Evolutionary conservation across 2,329 filamentous ascomycete species (phyloP), one percentile per base, ranked within the genome.

Genomic region (Fusarium sororula): DNA sequence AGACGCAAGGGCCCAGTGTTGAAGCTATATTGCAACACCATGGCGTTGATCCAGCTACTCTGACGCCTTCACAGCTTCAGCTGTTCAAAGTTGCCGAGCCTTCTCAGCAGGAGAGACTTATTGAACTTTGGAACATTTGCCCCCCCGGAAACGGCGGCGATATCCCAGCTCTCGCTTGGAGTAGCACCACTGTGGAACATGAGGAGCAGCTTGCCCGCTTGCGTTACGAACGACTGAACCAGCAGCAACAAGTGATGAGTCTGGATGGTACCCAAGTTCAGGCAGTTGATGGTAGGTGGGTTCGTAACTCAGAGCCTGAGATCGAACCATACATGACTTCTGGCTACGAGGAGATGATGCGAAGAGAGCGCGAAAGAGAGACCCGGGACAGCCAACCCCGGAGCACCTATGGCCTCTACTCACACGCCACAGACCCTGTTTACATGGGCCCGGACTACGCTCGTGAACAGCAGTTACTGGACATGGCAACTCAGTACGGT

Each of bases 91-190:
- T 91, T 70, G 94, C 94, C 59, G 91, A 93, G 65, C 85, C 89
- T 30, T 87, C 91, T 48, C 94, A 97, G 81, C 90, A 92, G 78
- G 84, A 91, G 65, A 90, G 94, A 28, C 87, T 98, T 22, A 86
- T 97, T 44, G 92, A 97, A 81, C 90, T 97, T 22, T 98, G 95
- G 95, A 91, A 90, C 67, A 94, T 95, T 75, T 94, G 90, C 66
- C 93, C 93, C 28, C 93, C 93, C 0, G 88, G 86, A 47, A 89
- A 88, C 70, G 84, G 82, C 66, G 85, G 84, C 55, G 87, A 88
- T 61, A 89, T 90, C 73, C 84, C 87, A 6, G 83, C 86, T 15
- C 80, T 90, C 15, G 86, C 87, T 7, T 88, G 86, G 86, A 85
- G 81, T 70, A 86, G 81, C 77, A 89, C 87, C 2, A 87, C 84